These are phyloP conservation scores for Aspergillus transmontanensis DNA, from an alignment of 2,329 filamentous ascomycete species.

Conservation along the genomic window DNA sequence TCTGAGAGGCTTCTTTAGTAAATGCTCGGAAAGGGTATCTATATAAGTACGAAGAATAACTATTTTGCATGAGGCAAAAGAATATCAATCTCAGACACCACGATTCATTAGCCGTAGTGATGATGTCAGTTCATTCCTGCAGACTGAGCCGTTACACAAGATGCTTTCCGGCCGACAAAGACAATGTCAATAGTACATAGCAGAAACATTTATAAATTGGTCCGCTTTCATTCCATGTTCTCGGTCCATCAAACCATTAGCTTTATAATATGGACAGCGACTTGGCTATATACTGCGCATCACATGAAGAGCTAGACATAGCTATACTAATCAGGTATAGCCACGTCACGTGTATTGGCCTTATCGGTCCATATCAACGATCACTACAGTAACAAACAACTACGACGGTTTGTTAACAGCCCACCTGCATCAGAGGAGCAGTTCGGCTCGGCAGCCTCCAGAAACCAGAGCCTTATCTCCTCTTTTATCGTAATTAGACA, in stretches of 20 bases:
- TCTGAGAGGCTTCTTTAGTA: slow-evolving; percentile 2
- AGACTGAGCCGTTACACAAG: no score
- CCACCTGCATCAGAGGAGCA: neutral
- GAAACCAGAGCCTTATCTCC: neutral
- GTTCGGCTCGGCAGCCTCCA: neutral
- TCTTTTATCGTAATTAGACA: neutral
- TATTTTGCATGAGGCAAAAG: neutral
- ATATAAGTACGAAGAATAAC: neutral
- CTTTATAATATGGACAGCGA: neutral
- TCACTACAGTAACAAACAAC: slow-evolving; percentile 7
- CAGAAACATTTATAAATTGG: no score
- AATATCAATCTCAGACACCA: neutral
- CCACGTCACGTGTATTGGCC: neutral
- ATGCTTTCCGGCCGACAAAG: no score
- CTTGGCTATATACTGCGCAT: neutral
- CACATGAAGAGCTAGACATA: neutral
- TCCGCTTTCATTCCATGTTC: neutral
- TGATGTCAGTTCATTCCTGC: neutral
- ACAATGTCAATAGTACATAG: no score
- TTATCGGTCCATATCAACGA: slow-evolving; percentile 13
- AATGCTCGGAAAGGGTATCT: neutral
- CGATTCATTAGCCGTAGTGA: neutral
- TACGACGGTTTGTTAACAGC: slow-evolving; percentile 7
- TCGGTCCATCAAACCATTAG: neutral
- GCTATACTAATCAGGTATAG: neutral